phyloP scores from a whole-genome alignment of 2,329 filamentous ascomycete genomes.

The Fusarium miscanthi region DNA sequence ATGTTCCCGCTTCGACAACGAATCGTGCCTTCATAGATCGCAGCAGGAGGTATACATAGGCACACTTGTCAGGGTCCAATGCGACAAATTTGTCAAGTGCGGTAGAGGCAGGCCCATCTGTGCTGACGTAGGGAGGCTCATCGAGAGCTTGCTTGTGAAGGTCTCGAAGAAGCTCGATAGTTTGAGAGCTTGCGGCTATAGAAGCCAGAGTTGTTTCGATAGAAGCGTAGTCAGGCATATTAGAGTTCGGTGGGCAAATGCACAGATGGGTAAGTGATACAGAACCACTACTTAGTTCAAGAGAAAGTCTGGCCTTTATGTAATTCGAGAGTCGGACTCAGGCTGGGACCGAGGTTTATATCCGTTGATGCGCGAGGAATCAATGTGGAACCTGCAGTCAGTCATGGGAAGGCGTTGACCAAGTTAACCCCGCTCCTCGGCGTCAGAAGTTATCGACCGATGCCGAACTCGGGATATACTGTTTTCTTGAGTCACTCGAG shows the following conservation, averaged over 20 bases:
- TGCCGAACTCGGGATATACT: background rate
- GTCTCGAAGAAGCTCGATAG: slow-evolving; percentile 45
- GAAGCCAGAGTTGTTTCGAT: slow-evolving; percentile 49
- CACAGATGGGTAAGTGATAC: too few relatives aligned
- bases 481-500: background rate
- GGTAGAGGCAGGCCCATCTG: slow-evolving; percentile 28
- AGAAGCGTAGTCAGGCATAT: slow-evolving; percentile 28
- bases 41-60: slow-evolving; percentile 65
- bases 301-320: background rate
- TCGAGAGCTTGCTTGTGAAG: slow-evolving; percentile 48
- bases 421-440: slow-evolving; percentile 26
- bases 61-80: slow-evolving; percentile 68
- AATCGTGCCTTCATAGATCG: slow-evolving; percentile 60
- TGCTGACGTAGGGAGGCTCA: slow-evolving; percentile 47
- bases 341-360: background rate
- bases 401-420: background rate
- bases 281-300: fast-evolving
- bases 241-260: background rate
- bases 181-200: slow-evolving; percentile 43
- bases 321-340: background rate
- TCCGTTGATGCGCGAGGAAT: background rate
- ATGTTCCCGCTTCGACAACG: slow-evolving; percentile 70
- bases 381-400: background rate
- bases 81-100: slow-evolving; percentile 66
- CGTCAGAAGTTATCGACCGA: background rate